Base-by-base conservation (phyloP, 148 eudicot species). In the Cornus florida region DNA sequence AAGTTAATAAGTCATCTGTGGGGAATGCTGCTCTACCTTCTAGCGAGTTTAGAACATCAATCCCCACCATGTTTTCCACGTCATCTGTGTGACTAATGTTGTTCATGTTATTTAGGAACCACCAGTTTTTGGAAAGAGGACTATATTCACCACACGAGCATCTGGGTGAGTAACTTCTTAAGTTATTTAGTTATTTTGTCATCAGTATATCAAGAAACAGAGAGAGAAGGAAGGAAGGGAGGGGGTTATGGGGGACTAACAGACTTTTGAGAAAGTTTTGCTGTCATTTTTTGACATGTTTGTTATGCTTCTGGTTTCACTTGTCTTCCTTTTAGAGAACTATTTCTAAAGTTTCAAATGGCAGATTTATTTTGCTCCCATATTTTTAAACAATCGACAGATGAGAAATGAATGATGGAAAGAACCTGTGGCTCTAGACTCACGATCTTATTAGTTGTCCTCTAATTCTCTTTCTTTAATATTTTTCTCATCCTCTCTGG, bases 71-170 rank as follows among this genome's bases (percentile, higher is more conserved):
- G 66, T 62, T 62, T 62, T 57, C 64, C 17, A 13, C 16, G 59
- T 20, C 67, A n/a, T 48, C 43, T 57, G 28, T 48, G 41, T 53
- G 38, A 43, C 79, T 39, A 71, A 35, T 67, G n/a, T 67, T 78
- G 6, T 78, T 87, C 75, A 60, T 80, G 62, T 70, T 78, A 59
- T 84, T 35, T 79, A 96, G 99, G 99, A 90, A 79, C 95, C 98
- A 31, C 99, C 99, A 20, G 89, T 95, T 79, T 84, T 95, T 81
- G 98, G 97, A 10, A 95, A 90, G 89, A 91, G 81, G 84, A 89
- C 94, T 4, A 79, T 84, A 77, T 89, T 91, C 81, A 87, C 91
- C 4, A 73, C 87, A 50, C 85, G 69, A 67, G 74, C 80, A 69
- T 81, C 94, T 66, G 97, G 97, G 97, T 95, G 84, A 90, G 97